Base-by-base conservation (phyloP, 257 asterid genomes). In the Solanum acaule region DNA sequence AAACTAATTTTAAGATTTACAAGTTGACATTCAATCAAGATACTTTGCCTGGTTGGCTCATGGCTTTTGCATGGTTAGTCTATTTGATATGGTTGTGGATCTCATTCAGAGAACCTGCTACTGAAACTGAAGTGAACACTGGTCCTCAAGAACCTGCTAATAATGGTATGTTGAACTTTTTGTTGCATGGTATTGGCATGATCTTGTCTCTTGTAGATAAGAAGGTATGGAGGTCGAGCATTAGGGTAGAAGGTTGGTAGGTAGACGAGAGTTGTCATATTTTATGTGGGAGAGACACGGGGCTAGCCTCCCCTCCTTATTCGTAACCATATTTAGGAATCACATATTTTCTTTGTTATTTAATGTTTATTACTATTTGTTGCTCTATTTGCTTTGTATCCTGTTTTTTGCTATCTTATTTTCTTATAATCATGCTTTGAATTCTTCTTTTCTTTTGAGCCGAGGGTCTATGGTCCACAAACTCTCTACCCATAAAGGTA, bases 1-100 rank as follows among this genome's bases (percentile, higher is more conserved):
- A 97, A 89, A 92, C 91, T 29, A 88, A 96, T 16, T 97, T 96
- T 90, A 95, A 93, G 89, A 71, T 96, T 76, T 92, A 88, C 91
- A 91, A 91, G 72, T 37, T 97, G 90, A 95, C 99, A 11, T 94
- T 97, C 89, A 94, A 96, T 93, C 96, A 94, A 91, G 89, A 90
- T 85, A 97, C 99, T 18, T 89, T 97, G 89, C 99, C 99, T 37
- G 99, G 99, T 59, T 97, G 99, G 99, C 93, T 96, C 82, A 97
- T 97, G 99, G 93, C 98, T 75, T 10, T 97, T 31, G 95, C 94
- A 10, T 97, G 99, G 99, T 89, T 96, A 86, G 15, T 91, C 56
- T 97, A 95, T 91, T 90, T 95, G 75, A 18, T 94, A 67, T 97
- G 98, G 99, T 88, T 95, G 92, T 94, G 97, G 92, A 90, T 97